Evolutionary conservation across 2,329 filamentous ascomycete genomes (phyloP).

Genomic region (Aspergillus phoenicis): DNA sequence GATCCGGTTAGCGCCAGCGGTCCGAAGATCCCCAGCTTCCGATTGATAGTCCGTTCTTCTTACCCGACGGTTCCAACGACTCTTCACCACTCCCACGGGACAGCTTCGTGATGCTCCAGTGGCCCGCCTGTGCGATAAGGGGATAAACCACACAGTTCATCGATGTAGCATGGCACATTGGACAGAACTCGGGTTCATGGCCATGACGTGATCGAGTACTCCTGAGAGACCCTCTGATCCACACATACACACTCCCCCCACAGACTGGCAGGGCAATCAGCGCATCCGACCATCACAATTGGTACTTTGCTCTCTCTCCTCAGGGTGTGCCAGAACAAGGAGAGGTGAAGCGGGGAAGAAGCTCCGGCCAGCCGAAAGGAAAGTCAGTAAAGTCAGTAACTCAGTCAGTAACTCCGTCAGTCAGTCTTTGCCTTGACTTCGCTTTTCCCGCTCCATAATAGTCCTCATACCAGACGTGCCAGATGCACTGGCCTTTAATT

Average conservation of each 20-base stretch:
- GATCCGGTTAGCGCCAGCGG: slow-evolving; percentile 21
- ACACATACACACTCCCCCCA: background rate
- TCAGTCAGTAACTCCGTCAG: too few species aligned
- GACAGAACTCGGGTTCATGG: background rate
- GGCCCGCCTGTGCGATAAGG: background rate
- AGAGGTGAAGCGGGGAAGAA: slow-evolving; percentile 14
- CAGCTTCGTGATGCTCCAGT: background rate
- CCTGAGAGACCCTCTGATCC: too few species aligned
- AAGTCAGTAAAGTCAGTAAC: background rate
- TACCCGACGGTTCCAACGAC: slow-evolving; percentile 2
- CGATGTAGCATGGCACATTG: background rate
- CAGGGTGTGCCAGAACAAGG: slow-evolving; percentile 15
- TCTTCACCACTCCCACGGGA: background rate
- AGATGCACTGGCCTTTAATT: slow-evolving; percentile 6
- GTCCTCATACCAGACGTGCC: background rate
- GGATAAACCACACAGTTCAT: background rate
- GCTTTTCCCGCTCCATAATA: too few species aligned
- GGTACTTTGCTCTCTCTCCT: slow-evolving; percentile 4
- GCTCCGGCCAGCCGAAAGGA: slow-evolving; percentile 13
- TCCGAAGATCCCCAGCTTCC: slow-evolving; percentile 16
- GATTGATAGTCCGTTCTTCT: slow-evolving; percentile 8
- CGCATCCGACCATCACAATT: background rate
- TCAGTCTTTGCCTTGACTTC: background rate
- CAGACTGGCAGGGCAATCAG: background rate
- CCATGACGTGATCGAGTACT: background rate